Conservation (phyloP, 768 basidiomycete genomes). For the Boletus vinaceobasis region DNA sequence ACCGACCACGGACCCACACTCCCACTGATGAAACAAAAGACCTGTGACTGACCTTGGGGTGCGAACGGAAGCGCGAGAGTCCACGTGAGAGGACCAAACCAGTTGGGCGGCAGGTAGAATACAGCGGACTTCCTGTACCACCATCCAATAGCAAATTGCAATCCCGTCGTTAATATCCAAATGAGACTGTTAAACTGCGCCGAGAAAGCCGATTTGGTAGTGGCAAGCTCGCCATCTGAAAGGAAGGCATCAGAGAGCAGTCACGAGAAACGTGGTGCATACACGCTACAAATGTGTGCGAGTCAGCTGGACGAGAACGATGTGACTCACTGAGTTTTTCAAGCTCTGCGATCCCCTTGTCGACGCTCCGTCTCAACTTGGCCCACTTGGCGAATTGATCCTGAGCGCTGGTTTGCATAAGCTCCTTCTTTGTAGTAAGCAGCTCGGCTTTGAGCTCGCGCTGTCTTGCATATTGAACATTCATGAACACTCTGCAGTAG, state of each 20-base stretch:
- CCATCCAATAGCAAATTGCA: conserved; percentile 83
- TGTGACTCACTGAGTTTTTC: conserved; percentile 83
- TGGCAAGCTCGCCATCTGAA: conserved; percentile 64
- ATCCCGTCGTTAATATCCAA: conserved; percentile 85
- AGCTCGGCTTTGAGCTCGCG: conserved; percentile 76
- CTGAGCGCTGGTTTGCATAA: conserved; percentile 87
- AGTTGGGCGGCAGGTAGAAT: conserved; percentile 87
- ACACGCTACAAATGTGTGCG: neutral
- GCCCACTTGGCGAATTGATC: conserved; percentile 99
- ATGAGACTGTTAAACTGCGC: conserved; percentile 68
- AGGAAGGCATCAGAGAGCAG: neutral
- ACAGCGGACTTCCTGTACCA: conserved; percentile 89
- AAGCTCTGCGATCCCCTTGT: conserved; percentile 87
- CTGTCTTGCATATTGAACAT: conserved; percentile 54
- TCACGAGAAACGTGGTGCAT: neutral
- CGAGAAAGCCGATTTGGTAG: conserved; percentile 59
- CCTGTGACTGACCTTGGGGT: conserved; percentile 61
- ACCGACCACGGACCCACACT: neutral
- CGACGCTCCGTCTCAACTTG: conserved; percentile 82
- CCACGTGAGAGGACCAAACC: conserved; percentile 90
- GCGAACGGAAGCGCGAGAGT: conserved; percentile 89
- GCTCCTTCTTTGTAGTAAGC: conserved; percentile 76
- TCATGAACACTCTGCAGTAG: conserved; percentile 66
- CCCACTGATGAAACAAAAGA: neutral
- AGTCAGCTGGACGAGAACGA: neutral